Percentiles rank a stretch among this genome's conserved stretches.
Conservation (phyloP, 164 flowering plant genomes). For the Amborella trichopoda region DNA sequence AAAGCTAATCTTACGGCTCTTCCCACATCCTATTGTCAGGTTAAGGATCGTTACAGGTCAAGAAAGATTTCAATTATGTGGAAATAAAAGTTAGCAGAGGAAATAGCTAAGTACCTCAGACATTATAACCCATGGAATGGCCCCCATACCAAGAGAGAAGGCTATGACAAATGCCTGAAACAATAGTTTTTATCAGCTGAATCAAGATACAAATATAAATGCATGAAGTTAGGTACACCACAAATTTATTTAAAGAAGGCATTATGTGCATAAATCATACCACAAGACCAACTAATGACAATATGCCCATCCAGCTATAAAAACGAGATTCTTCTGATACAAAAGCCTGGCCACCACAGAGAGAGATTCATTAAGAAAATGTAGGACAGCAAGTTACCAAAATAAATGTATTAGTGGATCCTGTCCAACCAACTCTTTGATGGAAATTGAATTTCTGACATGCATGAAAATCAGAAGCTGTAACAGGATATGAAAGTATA, state of each 20-base stretch:
- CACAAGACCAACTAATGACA: conserved; percentile 83
- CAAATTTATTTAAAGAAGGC: background rate
- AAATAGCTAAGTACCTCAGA: conserved; percentile 59
- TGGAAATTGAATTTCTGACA: no score
- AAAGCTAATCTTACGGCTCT: no score
- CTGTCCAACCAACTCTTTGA: no score
- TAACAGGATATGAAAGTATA: no score
- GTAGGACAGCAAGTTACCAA: no score
- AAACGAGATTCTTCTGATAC: conserved; percentile 31
- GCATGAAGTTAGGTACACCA: background rate
- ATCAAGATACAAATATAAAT: background rate
- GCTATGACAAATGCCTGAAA: conserved; percentile 55
- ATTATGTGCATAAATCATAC: conserved; percentile 27
- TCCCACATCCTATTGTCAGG: no score
- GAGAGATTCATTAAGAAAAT: conserved; percentile 3
- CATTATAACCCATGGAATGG: conserved; percentile 97
- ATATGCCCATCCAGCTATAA: conserved; percentile 34
- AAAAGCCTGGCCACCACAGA: conserved; percentile 23
- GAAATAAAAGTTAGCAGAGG: background rate
- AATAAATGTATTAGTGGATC: no score
- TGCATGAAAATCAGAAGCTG: no score
- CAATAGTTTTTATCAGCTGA: conserved; percentile 3
- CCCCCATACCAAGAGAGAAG: conserved; percentile 86
- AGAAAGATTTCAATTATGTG: no score
- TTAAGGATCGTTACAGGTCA: background rate